A percentile compares a stretch with the other conserved stretches of the same genome.
Conservation (phyloP, 1,139 yeast genomes). For the Diutina pseudorugosa region DNA sequence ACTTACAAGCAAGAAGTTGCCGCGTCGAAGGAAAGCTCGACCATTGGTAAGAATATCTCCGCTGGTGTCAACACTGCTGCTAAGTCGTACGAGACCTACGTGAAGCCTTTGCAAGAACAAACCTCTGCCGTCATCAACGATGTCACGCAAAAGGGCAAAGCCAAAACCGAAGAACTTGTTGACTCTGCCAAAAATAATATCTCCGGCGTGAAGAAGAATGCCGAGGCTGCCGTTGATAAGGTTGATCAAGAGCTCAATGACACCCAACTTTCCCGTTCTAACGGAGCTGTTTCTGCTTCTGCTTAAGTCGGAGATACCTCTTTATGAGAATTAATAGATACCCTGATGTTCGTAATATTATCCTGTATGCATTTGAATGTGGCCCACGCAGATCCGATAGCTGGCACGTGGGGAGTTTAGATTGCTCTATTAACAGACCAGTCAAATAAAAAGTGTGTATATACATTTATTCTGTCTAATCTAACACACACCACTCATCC, state of each 20-base stretch:
- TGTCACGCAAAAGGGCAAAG: constrained; percentile 3
- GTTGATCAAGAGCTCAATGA: constrained; percentile 7
- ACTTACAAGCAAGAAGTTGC: constrained; percentile 3
- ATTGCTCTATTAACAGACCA: background rate
- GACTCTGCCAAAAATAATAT: background rate
- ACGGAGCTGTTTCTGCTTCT: constrained; percentile 10
- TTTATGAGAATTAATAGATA: background rate
- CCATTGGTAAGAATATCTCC: constrained; percentile 2
- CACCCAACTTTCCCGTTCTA: constrained; percentile 11
- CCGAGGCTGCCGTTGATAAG: constrained; percentile 8
- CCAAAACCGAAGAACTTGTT: background rate
- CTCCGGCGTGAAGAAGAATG: constrained; percentile 5
- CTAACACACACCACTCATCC: no score
- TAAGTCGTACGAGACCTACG: constrained; percentile 3
- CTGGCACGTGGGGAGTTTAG: background rate
- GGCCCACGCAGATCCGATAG: background rate
- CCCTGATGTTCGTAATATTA: background rate
- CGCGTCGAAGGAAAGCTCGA: background rate
- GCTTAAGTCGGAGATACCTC: constrained; percentile 6
- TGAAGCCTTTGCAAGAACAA: constrained; percentile 1
- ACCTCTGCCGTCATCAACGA: constrained; percentile 1
- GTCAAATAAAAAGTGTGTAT: no score
- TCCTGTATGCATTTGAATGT: background rate
- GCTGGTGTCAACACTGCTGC: constrained; percentile 3
- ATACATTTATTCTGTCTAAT: no score